Evolutionary conservation across 2,329 filamentous ascomycete genomes (phyloP).

Genomic region (Xylariaceae sp.): DNA sequence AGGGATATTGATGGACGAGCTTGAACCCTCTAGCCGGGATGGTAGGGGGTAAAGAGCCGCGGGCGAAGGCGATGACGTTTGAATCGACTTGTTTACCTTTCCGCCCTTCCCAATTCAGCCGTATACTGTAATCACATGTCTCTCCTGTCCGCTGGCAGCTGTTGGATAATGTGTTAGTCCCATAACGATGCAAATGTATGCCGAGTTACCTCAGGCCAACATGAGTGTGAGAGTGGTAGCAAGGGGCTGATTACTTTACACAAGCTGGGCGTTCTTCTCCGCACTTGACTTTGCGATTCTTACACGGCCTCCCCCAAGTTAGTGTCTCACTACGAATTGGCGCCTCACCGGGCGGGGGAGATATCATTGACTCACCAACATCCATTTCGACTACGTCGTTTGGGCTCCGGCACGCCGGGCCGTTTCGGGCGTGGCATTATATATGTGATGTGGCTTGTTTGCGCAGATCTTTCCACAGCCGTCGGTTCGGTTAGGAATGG

Average conservation of each 20-base stretch:
- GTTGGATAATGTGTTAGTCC: slow-evolving; percentile 19
- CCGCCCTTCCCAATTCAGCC: slow-evolving; percentile 74
- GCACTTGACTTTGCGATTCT: slow-evolving; percentile 74
- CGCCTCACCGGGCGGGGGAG: slow-evolving; percentile 1
- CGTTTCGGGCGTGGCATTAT: slow-evolving; percentile 41
- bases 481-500: slow-evolving; percentile 24
- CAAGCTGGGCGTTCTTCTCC: slow-evolving; percentile 72
- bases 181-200: neutral
- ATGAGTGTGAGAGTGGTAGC: neutral
- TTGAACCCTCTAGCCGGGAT: slow-evolving; percentile 32
- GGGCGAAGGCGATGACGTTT: slow-evolving; percentile 29
- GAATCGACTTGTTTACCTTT: slow-evolving; percentile 51
- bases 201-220: slow-evolving; percentile 2
- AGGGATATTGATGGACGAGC: slow-evolving; percentile 33
- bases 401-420: slow-evolving; percentile 39
- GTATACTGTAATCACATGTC: slow-evolving; percentile 73
- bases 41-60: slow-evolving; percentile 26
- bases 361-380: slow-evolving; percentile 36
- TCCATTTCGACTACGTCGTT: slow-evolving; percentile 41
- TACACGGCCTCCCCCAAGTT: slow-evolving; percentile 59
- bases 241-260: slow-evolving; percentile 44
- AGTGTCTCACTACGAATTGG: slow-evolving; percentile 10
- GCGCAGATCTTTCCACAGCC: neutral
- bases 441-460: slow-evolving; percentile 9
- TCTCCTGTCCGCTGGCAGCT: slow-evolving; percentile 66